Evolutionary conservation across 257 asterid species (phyloP).

Genomic region (Apocynum venetum): DNA sequence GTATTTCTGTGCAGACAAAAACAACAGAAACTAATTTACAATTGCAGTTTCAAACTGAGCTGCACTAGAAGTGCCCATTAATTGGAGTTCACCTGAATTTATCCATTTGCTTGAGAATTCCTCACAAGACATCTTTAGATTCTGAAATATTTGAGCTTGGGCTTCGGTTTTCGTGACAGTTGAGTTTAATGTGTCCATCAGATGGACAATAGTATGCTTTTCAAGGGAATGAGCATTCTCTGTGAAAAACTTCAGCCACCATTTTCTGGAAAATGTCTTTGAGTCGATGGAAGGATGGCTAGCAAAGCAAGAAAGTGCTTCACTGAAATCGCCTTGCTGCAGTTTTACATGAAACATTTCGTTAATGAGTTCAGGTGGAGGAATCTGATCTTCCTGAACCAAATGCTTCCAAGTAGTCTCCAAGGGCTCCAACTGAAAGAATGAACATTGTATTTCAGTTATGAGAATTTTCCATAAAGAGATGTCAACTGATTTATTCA

Average conservation of each 20-base stretch:
- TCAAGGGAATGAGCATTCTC: slow-evolving; percentile 42
- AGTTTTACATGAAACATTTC: slow-evolving; percentile 65
- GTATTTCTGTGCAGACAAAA: too few species aligned
- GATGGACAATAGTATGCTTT: slow-evolving; percentile 32
- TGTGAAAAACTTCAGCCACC: slow-evolving; percentile 55
- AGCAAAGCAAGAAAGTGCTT: slow-evolving; percentile 49
- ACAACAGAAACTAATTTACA: too few species aligned
- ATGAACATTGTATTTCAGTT: background rate
- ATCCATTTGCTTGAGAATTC: slow-evolving; percentile 32
- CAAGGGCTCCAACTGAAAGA: slow-evolving; percentile 46
- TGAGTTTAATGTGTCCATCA: slow-evolving; percentile 33
- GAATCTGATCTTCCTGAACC: slow-evolving; percentile 41
- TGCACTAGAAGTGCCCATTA: background rate
- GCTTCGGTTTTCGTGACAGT: slow-evolving; percentile 23
- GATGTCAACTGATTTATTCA: background rate
- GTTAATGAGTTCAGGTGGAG: slow-evolving; percentile 48
- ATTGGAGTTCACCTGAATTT: background rate
- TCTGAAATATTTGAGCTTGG: slow-evolving; percentile 36
- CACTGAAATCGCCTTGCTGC: slow-evolving; percentile 42
- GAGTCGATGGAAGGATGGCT: slow-evolving; percentile 43
- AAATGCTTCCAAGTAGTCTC: slow-evolving; percentile 75
- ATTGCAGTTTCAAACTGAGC: background rate
- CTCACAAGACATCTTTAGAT: slow-evolving; percentile 48
- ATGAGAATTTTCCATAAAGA: background rate
- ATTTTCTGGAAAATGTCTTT: slow-evolving; percentile 52